phyloP scores from a whole-genome alignment of 2,329 filamentous ascomycete species.

The Fusarium humuli region DNA sequence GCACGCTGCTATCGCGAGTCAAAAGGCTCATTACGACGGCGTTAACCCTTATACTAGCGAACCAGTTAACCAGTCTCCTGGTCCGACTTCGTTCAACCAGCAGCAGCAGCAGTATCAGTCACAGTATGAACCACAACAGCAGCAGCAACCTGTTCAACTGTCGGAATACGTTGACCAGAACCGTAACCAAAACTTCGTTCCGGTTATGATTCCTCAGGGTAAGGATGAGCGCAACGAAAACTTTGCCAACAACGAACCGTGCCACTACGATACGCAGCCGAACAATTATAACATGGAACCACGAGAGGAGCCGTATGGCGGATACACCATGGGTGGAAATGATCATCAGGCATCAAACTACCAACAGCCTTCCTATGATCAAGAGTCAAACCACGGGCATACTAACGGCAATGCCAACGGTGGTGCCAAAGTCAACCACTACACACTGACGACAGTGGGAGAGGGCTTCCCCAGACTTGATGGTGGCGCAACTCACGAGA shows the following conservation, averaged over 20 bases:
- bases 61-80: slow-evolving; percentile 48
- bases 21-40: slow-evolving; percentile 65
- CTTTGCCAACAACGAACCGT: slow-evolving; percentile 13
- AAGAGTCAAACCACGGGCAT: slow-evolving; percentile 22
- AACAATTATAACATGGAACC: slow-evolving; percentile 21
- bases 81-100: slow-evolving; percentile 23
- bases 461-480: slow-evolving; percentile 44
- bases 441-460: slow-evolving; percentile 36
- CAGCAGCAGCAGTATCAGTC: slow-evolving; percentile 27
- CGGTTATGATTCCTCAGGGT: slow-evolving; percentile 36
- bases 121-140: slow-evolving; percentile 18
- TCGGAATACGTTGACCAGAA: slow-evolving; percentile 33
- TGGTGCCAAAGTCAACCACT: slow-evolving; percentile 21
- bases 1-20: slow-evolving; percentile 62
- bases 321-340: slow-evolving; percentile 12
- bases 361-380: slow-evolving; percentile 17
- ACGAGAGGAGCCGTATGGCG: slow-evolving; percentile 15
- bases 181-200: slow-evolving; percentile 33
- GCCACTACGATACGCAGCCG: slow-evolving; percentile 14
- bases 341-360: slow-evolving; percentile 10
- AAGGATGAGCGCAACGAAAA: slow-evolving; percentile 25
- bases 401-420: slow-evolving; percentile 30
- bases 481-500: slow-evolving; percentile 10
- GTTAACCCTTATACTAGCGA: slow-evolving; percentile 69
- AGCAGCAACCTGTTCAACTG: slow-evolving; percentile 31